Conservation (phyloP, 2,329 filamentous ascomycete species). For the Pseudogymnoascus sp. region DNA sequence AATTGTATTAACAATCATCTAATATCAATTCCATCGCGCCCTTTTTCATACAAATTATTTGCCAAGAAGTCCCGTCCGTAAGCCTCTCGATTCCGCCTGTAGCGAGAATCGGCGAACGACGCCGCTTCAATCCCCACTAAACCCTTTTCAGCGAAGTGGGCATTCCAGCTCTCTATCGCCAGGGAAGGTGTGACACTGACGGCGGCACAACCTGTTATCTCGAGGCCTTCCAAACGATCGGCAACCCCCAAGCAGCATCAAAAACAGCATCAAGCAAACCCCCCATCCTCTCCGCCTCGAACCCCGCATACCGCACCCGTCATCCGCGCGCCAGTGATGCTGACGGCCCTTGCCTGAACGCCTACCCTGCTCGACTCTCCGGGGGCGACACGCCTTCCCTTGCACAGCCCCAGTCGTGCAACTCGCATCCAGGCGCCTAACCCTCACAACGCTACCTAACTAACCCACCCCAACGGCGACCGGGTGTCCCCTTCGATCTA, state of each 20-base stretch:
- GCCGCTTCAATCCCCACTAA: background rate
- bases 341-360: background rate
- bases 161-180: conserved; percentile 6
- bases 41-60: background rate
- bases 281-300: background rate
- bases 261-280: background rate
- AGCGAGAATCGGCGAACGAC: background rate
- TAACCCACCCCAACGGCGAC: background rate
- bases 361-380: background rate
- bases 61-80: background rate
- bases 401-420: conserved; percentile 13
- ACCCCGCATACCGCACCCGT: background rate
- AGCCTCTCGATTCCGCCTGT: background rate
- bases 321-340: background rate
- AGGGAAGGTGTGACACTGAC: conserved; percentile 6
- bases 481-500: background rate
- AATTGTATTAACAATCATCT: background rate
- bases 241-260: background rate
- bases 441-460: background rate
- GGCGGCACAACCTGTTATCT: conserved; percentile 7
- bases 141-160: background rate
- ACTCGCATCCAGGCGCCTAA: background rate
- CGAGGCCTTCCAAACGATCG: background rate
- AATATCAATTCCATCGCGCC: background rate
- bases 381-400: conserved; percentile 1